These are phyloP conservation scores for Tylopilus intermedius DNA, from an alignment of 768 basidiomycete genomes.

Conservation along the genomic window DNA sequence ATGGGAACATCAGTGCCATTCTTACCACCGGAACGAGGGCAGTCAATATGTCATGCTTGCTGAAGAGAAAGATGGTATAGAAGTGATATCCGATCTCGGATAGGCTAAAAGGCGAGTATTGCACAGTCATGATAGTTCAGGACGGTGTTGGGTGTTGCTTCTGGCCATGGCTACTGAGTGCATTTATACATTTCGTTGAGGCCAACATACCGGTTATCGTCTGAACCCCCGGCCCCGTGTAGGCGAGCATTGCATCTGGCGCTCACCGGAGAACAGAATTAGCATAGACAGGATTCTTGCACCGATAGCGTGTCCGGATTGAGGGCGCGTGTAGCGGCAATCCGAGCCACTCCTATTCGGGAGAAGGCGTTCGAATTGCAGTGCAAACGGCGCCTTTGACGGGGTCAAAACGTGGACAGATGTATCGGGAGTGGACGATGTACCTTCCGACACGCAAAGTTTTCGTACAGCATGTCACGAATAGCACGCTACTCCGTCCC, in stretches of 20 bases:
- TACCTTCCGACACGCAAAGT: neutral
- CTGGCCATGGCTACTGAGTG: neutral
- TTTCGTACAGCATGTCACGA: neutral
- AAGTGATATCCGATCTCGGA: slow-evolving; percentile 20
- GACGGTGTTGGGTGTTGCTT: neutral
- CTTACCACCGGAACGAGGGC: slow-evolving; percentile 45
- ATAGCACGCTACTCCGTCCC: too few relatives aligned
- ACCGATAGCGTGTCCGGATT: too few relatives aligned
- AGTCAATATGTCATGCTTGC: slow-evolving; percentile 43
- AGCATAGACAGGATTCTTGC: too few relatives aligned
- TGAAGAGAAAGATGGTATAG: slow-evolving; percentile 38
- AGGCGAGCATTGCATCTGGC: neutral
- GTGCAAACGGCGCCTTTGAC: neutral
- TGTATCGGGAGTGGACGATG: neutral
- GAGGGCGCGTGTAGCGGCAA: neutral
- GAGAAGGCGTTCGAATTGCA: neutral
- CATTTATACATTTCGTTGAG: neutral
- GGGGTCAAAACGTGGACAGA: too few relatives aligned
- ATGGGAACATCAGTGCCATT: neutral
- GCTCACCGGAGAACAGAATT: neutral
- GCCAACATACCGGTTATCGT: neutral
- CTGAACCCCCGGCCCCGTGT: neutral
- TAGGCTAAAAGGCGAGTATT: slow-evolving; percentile 1
- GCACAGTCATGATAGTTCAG: slow-evolving; percentile 17
- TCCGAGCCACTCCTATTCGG: neutral